Base-by-base conservation (phyloP, 1,139 yeast species). In the Debaryomyces subglobosus region DNA sequence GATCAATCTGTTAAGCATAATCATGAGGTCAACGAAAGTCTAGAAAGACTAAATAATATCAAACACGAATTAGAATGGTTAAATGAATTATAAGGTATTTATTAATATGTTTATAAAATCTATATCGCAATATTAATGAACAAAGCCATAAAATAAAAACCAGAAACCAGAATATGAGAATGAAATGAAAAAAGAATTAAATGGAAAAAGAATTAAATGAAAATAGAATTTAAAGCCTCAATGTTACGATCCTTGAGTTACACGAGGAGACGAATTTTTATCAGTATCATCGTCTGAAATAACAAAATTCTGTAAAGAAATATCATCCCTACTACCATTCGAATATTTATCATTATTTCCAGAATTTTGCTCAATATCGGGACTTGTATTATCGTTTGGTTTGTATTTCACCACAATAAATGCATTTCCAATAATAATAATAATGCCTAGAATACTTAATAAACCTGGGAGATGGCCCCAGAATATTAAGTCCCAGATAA, bases 381-480 rank as follows among this genome's bases (percentile, higher is more conserved):
- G 59, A 44, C 41, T 54, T 61, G 3, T 39, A 20, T 45, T 46
- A 8, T 46, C 40, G 15, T 53, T 51, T 3, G 82, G 80, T 59
- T 82, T 85, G 59, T 70, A 77, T 47, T 71, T 70, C 27, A 89
- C 72, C 12, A 87, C 85, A 43, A 79, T 68, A 18, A 81, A 65
- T 0, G 96, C 94, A 50, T 89, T 79, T 0, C 82, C 80, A 21
- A 89, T 65, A 54, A 90, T 89, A 36, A 90, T 71, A 0, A 76
- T 51, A 49, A 86, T 86, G 1, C 97, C 97, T 36, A 84, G 58
- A 56, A 83, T 68, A 52, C 92, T 85, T 71, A 88, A 75, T 21
- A 81, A 49, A 20, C 84, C 86, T 0, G 97, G 97, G 32, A 84
- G 65, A 61, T 86, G 90, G 49, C 82, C 78, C 85, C 91, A 90